These are phyloP conservation scores for Phylloporus sp. DNA, from an alignment of 768 basidiomycete genomes.

Conservation along the genomic window DNA sequence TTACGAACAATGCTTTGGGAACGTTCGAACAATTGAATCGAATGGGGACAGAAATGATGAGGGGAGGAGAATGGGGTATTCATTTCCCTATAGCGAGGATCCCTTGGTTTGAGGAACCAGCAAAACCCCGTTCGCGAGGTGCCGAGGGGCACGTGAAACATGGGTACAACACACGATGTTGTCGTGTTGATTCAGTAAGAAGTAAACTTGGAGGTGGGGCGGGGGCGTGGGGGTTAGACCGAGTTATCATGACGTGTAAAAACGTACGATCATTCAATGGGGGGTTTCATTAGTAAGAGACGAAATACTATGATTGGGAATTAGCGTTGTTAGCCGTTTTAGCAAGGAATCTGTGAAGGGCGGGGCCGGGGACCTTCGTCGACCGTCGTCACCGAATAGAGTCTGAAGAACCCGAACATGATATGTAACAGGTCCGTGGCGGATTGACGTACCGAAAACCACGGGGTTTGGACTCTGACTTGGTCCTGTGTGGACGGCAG, in stretches of 20 bases:
- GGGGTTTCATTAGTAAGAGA: conserved; percentile 15
- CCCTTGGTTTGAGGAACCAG: conserved; percentile 4
- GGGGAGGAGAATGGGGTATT: conserved; percentile 11
- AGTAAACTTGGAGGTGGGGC: conserved; percentile 5
- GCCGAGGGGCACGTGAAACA: conserved; percentile 25
- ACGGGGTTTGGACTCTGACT: not conserved
- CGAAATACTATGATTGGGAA: conserved; percentile 25
- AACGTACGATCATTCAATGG: not conserved
- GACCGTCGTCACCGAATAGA: not conserved
- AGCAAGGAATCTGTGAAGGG: conserved; percentile 18
- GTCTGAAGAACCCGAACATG: not conserved
- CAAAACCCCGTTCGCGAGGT: conserved; percentile 17
- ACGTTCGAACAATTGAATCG: conserved; percentile 6
- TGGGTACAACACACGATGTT: conserved; percentile 3
- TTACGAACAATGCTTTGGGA: conserved; percentile 12
- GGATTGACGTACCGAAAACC: not conserved
- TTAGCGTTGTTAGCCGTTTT: conserved; percentile 32
- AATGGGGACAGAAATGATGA: conserved; percentile 17
- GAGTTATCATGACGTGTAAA: conserved; percentile 20
- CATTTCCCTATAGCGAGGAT: conserved; percentile 10
- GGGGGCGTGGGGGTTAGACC: conserved; percentile 1
- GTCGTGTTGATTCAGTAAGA: not conserved
- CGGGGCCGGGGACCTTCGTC: conserved; percentile 12
- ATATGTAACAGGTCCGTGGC: conserved; percentile 1
- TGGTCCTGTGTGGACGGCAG: not conserved